Base-by-base conservation (phyloP, 129 eudicot genomes). In the Erigeron canadensis region DNA sequence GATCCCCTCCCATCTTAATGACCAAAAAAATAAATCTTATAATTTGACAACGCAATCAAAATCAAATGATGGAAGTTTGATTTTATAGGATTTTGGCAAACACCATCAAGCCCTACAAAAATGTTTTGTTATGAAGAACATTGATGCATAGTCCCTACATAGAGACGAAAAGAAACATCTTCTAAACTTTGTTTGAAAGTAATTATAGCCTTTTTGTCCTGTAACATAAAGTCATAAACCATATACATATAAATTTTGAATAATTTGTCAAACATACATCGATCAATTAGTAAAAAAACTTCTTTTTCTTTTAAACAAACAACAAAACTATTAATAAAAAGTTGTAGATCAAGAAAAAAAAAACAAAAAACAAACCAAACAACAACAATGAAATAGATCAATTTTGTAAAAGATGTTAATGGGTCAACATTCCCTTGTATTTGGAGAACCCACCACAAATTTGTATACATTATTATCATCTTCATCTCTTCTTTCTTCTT, bases 401-500 rank as follows among this genome's bases (percentile, higher is more conserved):
- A n/a, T n/a, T n/a, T 42, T 21, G 21, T 39, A 12, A 44, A 7
- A 1, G 10, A 19, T 21, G 34, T 69, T 12, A 6, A 44, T 56
- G 67, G 72, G 72, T 71, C 77, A 78, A 71, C 67, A 63, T 71
- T 78, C 81, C 77, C 63, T 78, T 42, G 73, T 63, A 64, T 72
- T 78, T 63, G 81, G 81, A 78, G 67, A 70, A 78, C 81, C 81
- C 81, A 77, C 81, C 81, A 77, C 81, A 77, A 77, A 71, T 54
- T 61, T 70, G 19, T 77, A 63, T 77, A 71, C 67, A 51, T 77
- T 70, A 72, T 71, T 78, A 78, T 78, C 81, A 51, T 63, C 67
- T 71, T 63, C 76, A 62, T 68, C 63, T 48, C 63, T 38, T 61
- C 39, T 61, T 78, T 78, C 67, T 70, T 70, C 77, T 78, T 77